These are phyloP conservation scores for Calonectria henricotiae DNA, from an alignment of 2,329 filamentous ascomycete genomes.

Conservation along the genomic window DNA sequence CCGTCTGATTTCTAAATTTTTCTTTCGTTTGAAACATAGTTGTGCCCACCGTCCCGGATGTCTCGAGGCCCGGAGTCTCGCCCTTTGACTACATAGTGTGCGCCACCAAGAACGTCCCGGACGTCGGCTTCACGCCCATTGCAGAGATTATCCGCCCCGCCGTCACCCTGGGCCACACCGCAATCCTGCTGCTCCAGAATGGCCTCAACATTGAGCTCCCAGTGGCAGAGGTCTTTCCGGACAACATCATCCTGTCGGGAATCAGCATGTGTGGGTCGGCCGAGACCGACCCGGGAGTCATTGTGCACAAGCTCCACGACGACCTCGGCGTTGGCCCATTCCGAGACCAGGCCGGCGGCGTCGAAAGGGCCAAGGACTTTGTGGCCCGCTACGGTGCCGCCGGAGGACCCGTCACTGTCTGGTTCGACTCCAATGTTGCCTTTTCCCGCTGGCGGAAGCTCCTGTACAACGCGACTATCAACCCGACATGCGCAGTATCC, in stretches of 20 bases:
- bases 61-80: constrained; percentile 33
- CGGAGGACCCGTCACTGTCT: constrained; percentile 42
- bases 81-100: constrained; percentile 51
- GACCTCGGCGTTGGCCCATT: constrained; percentile 48
- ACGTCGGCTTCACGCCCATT: constrained; percentile 38
- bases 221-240: constrained; percentile 43
- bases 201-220: constrained; percentile 50
- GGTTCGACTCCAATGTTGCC: constrained; percentile 45
- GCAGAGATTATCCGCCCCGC: constrained; percentile 47
- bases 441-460: constrained; percentile 51
- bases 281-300: constrained; percentile 45
- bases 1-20: constrained; percentile 23
- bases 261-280: constrained; percentile 51
- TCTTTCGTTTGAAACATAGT: constrained; percentile 35
- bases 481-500: constrained; percentile 47
- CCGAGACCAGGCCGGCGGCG: constrained; percentile 38
- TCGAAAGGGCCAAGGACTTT: constrained; percentile 45
- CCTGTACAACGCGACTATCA: constrained; percentile 50
- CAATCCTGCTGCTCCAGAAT: constrained; percentile 50
- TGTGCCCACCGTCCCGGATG: constrained; percentile 44
- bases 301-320: constrained; percentile 47
- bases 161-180: constrained; percentile 43
- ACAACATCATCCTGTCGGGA: constrained; percentile 47
- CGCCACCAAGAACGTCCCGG: constrained; percentile 50
- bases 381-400: constrained; percentile 46